Conservation (phyloP, 331 rosid genomes). For the Malus hybrid region DNA sequence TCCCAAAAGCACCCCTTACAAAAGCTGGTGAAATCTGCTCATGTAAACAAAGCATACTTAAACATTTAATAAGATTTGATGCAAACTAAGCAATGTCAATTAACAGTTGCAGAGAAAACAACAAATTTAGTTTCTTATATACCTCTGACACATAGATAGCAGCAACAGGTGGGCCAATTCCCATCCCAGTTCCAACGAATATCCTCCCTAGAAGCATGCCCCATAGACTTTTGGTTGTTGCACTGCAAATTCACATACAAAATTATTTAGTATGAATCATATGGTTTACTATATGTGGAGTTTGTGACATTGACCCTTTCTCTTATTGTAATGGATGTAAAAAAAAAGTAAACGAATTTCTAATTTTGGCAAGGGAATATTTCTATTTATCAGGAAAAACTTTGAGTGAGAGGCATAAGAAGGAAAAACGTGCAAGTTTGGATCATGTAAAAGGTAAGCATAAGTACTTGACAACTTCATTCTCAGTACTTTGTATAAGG, state of each 20-base stretch:
- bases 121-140: not conserved
- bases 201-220: slow-evolving; percentile 94
- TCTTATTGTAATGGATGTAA: not conserved
- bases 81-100: not conserved
- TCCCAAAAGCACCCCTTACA: slow-evolving; percentile 88
- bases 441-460: not conserved
- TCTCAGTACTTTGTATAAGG: no score
- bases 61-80: slow-evolving; percentile 9
- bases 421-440: not conserved
- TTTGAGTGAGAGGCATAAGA: not conserved
- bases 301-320: not conserved
- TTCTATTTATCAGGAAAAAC: not conserved
- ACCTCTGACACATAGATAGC: slow-evolving; percentile 96
- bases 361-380: not conserved
- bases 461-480: not conserved
- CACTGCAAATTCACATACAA: slow-evolving; percentile 44
- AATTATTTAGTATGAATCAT: not conserved
- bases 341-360: not conserved
- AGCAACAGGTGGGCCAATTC: slow-evolving; percentile 85
- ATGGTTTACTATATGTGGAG: not conserved
- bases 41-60: not conserved
- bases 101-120: not conserved
- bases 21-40: slow-evolving; percentile 86
- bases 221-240: slow-evolving; percentile 60
- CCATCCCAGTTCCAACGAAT: slow-evolving; percentile 92